These are phyloP conservation scores for Fistulinella prunicolor DNA, from an alignment of 768 basidiomycete species.

Conservation along the genomic window DNA sequence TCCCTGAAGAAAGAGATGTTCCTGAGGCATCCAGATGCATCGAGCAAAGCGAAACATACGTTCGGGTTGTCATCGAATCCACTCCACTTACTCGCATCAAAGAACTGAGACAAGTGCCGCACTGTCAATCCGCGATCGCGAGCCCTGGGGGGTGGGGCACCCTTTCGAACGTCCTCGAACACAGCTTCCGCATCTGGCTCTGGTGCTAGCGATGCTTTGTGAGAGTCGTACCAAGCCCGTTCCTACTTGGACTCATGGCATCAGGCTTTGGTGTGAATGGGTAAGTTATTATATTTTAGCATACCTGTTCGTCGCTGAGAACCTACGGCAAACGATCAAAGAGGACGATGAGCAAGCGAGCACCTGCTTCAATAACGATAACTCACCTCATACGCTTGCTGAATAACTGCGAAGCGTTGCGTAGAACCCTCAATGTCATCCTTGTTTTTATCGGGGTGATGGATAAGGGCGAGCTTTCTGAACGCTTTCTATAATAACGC, in stretches of 20 bases:
- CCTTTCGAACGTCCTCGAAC: conserved; percentile 80
- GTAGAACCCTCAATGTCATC: conserved; percentile 84
- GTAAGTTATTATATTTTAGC: conserved; percentile 19
- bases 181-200: conserved; percentile 83
- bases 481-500: conserved; percentile 62
- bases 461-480: conserved; percentile 76
- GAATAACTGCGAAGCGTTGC: conserved; percentile 78
- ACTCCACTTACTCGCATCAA: conserved; percentile 68
- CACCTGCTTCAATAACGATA: not conserved
- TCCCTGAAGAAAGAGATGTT: conserved; percentile 46
- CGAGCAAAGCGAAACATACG: conserved; percentile 37
- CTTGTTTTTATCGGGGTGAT: conserved; percentile 88
- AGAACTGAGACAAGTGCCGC: conserved; percentile 80
- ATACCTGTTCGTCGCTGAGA: conserved; percentile 91
- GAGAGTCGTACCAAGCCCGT: conserved; percentile 97
- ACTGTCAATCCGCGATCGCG: conserved; percentile 75
- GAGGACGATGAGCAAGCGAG: not conserved
- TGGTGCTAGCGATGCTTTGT: conserved; percentile 74
- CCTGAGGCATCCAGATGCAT: not conserved
- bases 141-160: conserved; percentile 51
- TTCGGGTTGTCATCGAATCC: conserved; percentile 61
- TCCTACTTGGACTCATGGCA: conserved; percentile 59
- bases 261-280: conserved; percentile 9
- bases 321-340: conserved; percentile 62
- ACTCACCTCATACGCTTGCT: conserved; percentile 92